Evolutionary conservation across 176 grass and related monocot species (phyloP).

Genomic region (Triticum turgidum): DNA sequence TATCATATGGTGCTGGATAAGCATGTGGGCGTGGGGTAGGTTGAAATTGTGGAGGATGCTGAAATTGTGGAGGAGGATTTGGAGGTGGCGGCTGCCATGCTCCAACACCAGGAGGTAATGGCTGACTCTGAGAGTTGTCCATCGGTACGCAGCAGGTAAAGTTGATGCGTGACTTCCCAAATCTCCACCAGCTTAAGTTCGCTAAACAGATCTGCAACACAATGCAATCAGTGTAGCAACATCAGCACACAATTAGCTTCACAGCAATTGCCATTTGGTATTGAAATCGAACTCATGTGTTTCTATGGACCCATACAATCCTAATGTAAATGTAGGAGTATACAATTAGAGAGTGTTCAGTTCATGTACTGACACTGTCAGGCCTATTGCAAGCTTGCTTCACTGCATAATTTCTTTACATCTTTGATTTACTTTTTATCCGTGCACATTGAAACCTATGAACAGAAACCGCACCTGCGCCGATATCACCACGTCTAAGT

Average conservation of each 20-base stretch:
- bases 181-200: background rate
- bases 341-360: background rate
- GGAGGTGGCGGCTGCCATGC: conserved; percentile 25
- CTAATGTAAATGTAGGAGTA: background rate
- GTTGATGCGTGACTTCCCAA: background rate
- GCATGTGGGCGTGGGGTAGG: conserved; percentile 6
- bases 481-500: background rate
- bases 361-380: background rate
- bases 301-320: background rate
- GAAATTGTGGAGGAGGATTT: conserved; percentile 17
- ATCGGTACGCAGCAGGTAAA: conserved; percentile 37
- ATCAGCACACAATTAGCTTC: conserved; percentile 24
- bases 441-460: background rate
- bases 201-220: conserved; percentile 18
- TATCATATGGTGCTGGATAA: conserved; percentile 22
- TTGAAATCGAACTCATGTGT: background rate
- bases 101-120: conserved; percentile 62
- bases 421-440: background rate
- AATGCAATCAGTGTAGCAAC: background rate
- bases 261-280: background rate
- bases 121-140: conserved; percentile 47
- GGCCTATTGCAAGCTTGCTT: background rate
- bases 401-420: background rate
- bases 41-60: conserved; percentile 26
- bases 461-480: background rate